phyloP scores from a whole-genome alignment of 306 rosid genomes.

The Malus sieversii region DNA sequence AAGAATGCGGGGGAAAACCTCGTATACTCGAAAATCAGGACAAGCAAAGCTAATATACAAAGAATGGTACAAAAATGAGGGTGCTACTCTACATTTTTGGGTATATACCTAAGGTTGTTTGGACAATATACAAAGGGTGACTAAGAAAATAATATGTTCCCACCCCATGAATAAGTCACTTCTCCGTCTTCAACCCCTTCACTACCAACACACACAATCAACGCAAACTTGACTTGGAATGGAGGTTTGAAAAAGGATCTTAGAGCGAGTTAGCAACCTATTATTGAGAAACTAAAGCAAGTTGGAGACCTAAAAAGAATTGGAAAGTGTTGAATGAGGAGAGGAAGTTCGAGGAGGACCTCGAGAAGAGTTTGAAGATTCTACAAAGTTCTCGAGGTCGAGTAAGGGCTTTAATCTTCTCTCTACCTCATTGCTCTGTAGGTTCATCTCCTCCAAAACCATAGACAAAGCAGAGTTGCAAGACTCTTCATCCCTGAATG shows the following conservation, averaged over 20 bases:
- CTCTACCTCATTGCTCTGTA: conserved; percentile 59
- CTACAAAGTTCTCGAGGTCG: conserved; percentile 37
- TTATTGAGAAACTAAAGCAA: conserved; percentile 13
- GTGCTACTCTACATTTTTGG: conserved; percentile 40
- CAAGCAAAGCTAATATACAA: conserved; percentile 43
- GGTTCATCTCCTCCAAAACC: conserved; percentile 54
- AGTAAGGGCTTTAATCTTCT: conserved; percentile 73
- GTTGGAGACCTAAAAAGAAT: conserved; percentile 28
- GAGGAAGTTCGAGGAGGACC: conserved; percentile 25
- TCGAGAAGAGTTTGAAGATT: conserved; percentile 28
- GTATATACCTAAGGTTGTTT: conserved; percentile 21
- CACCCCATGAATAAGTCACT: conserved; percentile 25
- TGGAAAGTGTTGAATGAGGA: conserved; percentile 21
- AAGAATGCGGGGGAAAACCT: conserved; percentile 33
- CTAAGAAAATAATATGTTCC: conserved; percentile 25
- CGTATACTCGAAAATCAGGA: conserved; percentile 19
- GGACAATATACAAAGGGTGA: conserved; percentile 53
- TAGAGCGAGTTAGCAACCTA: conserved; percentile 25
- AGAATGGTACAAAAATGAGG: conserved; percentile 45
- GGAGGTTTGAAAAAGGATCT: not conserved
- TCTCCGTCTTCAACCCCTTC: not conserved
- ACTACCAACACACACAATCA: not conserved
- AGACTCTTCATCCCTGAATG: conserved; percentile 72
- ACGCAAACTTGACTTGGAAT: not conserved
- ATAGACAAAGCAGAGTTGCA: conserved; percentile 66